Evolutionary conservation across 2,329 filamentous ascomycete species (phyloP).

Genomic region (Exophiala alcalophila): DNA sequence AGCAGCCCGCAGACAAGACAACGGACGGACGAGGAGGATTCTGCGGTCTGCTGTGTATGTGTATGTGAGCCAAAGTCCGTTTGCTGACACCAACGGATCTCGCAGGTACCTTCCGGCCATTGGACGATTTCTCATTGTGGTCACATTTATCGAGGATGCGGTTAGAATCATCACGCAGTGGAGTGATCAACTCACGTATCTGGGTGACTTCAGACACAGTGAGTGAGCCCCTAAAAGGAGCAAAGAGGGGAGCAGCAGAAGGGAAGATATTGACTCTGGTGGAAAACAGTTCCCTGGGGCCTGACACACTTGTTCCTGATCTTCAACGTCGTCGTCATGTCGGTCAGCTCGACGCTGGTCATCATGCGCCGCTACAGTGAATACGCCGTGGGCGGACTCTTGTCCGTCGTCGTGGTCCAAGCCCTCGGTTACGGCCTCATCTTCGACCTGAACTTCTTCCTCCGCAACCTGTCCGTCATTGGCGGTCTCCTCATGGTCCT

Average conservation of each 20-base stretch:
- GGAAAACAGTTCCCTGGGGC: constrained; percentile 70
- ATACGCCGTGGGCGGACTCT: constrained; percentile 85
- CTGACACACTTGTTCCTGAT: constrained; percentile 92
- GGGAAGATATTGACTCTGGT: constrained; percentile 22
- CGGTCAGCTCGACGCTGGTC: constrained; percentile 74
- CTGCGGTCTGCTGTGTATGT: too few relatives aligned
- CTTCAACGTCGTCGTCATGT: constrained; percentile 85
- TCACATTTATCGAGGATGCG: constrained; percentile 96
- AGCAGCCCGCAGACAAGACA: constrained; percentile 9
- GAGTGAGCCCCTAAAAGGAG: constrained; percentile 11
- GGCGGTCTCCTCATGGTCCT: constrained; percentile 97
- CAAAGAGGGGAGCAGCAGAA: constrained; percentile 2
- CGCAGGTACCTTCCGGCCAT: constrained; percentile 86
- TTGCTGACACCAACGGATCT: constrained; percentile 36
- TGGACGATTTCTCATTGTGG: constrained; percentile 94
- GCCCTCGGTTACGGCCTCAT: constrained; percentile 96
- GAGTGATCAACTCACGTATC: constrained; percentile 88
- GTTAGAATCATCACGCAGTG: constrained; percentile 97
- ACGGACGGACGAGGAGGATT: too few relatives aligned
- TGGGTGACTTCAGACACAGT: constrained; percentile 67
- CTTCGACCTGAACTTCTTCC: constrained; percentile 99
- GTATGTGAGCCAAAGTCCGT: too few relatives aligned
- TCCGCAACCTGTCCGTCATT: constrained; percentile 96
- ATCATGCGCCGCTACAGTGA: constrained; percentile 91
- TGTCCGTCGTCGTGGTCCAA: constrained; percentile 87